Evolutionary conservation across 2,329 filamentous ascomycete species (phyloP).

Genomic region (Dendryphion nanum): DNA sequence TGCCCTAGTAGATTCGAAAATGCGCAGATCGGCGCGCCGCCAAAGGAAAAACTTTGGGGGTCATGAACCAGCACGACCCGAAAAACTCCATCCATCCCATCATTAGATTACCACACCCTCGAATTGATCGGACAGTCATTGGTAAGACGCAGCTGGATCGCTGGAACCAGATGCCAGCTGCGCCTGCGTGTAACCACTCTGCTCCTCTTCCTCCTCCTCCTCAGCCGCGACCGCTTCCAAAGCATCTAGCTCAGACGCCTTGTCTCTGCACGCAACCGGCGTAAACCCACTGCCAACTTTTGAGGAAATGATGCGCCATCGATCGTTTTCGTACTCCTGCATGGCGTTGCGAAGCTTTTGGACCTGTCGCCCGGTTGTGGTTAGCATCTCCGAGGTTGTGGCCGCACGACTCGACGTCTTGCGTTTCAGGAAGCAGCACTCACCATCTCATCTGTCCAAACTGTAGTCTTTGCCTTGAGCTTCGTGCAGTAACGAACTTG

Average conservation of each 20-base stretch:
- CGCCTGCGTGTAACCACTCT: constrained; percentile 30
- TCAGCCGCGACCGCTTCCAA: constrained; percentile 25
- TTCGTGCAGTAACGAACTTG: constrained; percentile 96
- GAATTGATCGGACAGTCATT: constrained; percentile 37
- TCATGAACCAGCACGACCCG: constrained; percentile 35
- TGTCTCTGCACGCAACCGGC: constrained; percentile 80
- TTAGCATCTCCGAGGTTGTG: constrained; percentile 33
- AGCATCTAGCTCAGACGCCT: constrained; percentile 61
- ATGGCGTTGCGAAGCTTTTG: constrained; percentile 74
- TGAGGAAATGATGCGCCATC: constrained; percentile 87
- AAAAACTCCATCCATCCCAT: constrained; percentile 8
- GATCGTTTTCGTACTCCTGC: constrained; percentile 85
- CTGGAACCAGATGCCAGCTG: constrained; percentile 29
- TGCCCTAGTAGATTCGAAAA: constrained; percentile 11
- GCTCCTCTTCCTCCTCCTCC: constrained; percentile 21
- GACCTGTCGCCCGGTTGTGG: constrained; percentile 55
- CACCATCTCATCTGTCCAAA: constrained; percentile 94
- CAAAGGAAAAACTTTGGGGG: constrained; percentile 8
- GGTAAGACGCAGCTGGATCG: constrained; percentile 32
- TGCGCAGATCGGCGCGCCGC: constrained; percentile 6
- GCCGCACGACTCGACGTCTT: constrained; percentile 31
- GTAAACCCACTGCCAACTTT: constrained; percentile 91
- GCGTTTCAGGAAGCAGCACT: constrained; percentile 42
- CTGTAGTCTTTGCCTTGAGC: constrained; percentile 86
- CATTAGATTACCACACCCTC: constrained; percentile 23